phyloP scores from a whole-genome alignment of 164 flowering plant genomes.

The Vitis riparia region DNA sequence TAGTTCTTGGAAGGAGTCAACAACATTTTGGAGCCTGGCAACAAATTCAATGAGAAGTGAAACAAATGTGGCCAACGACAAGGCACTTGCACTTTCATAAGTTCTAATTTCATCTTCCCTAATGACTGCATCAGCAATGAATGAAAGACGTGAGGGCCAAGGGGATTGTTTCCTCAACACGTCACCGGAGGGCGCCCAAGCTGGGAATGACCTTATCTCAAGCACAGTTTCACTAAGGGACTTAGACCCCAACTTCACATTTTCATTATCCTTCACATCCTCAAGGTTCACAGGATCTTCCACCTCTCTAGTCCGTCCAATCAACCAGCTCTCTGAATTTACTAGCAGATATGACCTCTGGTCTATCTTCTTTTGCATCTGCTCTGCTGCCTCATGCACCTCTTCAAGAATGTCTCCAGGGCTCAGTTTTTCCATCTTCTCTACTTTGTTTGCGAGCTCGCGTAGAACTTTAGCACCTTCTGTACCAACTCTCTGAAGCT shows the following conservation, averaged over 20 bases:
- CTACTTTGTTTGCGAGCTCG: constrained; percentile 68
- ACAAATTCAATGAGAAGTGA: constrained; percentile 90
- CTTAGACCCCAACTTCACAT: constrained; percentile 25
- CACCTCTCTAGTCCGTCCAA: constrained; percentile 28
- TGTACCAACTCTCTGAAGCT: constrained; percentile 67
- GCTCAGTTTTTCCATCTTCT: constrained; percentile 71
- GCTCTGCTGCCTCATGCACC: constrained; percentile 85
- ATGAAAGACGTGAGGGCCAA: constrained; percentile 59
- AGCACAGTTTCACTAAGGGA: constrained; percentile 56
- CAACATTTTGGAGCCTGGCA: constrained; percentile 89
- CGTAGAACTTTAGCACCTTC: constrained; percentile 86
- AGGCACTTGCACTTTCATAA: constrained; percentile 83
- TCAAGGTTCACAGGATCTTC: constrained; percentile 33
- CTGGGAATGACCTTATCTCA: constrained; percentile 23
- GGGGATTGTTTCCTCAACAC: constrained; percentile 35
- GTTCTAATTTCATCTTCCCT: constrained; percentile 54
- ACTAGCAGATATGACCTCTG: constrained; percentile 72
- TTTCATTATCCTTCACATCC: constrained; percentile 28
- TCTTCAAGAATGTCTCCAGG: constrained; percentile 49
- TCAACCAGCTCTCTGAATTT: constrained; percentile 69
- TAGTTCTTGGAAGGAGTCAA: constrained; percentile 73
- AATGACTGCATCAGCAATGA: constrained; percentile 21
- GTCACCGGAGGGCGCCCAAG: constrained; percentile 33
- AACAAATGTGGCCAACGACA: constrained; percentile 80
- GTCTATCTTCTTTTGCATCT: constrained; percentile 79